Base-by-base conservation (phyloP, 345 rosid genomes). In the Barbarea vulgaris region DNA sequence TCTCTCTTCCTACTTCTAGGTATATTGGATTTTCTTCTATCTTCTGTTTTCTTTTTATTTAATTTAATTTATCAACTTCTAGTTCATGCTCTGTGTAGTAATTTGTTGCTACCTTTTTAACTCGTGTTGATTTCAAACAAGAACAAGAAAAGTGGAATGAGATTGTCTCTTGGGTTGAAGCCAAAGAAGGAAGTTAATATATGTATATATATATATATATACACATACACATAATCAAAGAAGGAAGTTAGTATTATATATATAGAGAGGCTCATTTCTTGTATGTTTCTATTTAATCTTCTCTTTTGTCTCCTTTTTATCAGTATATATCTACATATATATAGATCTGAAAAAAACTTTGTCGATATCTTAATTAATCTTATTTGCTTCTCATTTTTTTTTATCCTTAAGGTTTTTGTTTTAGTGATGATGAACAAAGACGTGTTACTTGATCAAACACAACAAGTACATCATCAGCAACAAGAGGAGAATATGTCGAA, bases 401-500 rank as follows among this genome's bases (percentile, higher is more conserved):
- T 11, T 48, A 66, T 8, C 3, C 44, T 59, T 37, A 24, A 39
- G 46, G 44, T 21, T 25, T 12, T 5, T 17, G 4, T 25, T 69
- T 13, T 67, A n/a, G 75, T 69, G 81, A 69, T 72, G 82, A 81
- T 61, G 77, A 76, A 85, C 83, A 81, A 88, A 80, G 83, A 77
- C 53, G 80, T 85, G 79, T 64, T 86, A 55, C 86, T 88, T 69
- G 83, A 80, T 6, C 47, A 13, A 60, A 18, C 30, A 59, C 27
- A 33, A 58, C 41, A 31, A 54, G 64, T 53, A 34, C 78, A 78
- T 15, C 83, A 72, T 15, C 83, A 72, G 10, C 87, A 81, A 44
- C 83, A 83, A 24, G 89, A 87, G 55, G 91, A 87, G 65, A 87
- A 90, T 77, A 88, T 91, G 98, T 91, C 97, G 30, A 93, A 91